phyloP scores from a whole-genome alignment of 2,329 filamentous ascomycete species.

The Huntiella savannae region DNA sequence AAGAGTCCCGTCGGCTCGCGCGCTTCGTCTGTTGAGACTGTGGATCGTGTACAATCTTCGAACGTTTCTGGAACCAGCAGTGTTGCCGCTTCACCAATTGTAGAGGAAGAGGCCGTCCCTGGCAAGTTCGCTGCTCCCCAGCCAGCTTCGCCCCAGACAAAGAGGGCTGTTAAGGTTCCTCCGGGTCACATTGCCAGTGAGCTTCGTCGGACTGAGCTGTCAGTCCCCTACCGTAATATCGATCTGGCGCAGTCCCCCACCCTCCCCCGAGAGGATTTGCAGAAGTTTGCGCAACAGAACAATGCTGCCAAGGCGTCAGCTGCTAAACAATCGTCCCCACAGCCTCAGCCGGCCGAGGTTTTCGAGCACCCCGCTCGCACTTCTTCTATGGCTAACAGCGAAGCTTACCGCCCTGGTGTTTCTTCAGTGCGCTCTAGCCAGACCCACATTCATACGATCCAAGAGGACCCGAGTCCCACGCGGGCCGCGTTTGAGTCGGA shows the following conservation, averaged over 20 bases:
- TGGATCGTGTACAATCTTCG: conserved; percentile 23
- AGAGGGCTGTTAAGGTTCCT: neutral
- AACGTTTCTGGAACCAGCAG: conserved; percentile 20
- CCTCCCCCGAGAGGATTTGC: conserved; percentile 7
- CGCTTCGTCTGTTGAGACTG: conserved; percentile 26
- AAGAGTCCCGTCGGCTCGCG: conserved; percentile 32
- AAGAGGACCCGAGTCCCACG: conserved; percentile 11
- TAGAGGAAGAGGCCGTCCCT: conserved; percentile 26
- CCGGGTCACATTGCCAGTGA: neutral
- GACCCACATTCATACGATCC: conserved; percentile 10
- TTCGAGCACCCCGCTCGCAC: neutral
- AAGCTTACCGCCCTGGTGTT: conserved; percentile 3
- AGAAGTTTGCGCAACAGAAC: conserved; percentile 4
- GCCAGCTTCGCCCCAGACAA: neutral
- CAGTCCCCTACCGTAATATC: conserved; percentile 1
- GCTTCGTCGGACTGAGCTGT: conserved; percentile 5
- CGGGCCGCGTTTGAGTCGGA: neutral
- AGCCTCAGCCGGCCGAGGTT: neutral
- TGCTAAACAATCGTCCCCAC: conserved; percentile 1
- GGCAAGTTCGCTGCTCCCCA: conserved; percentile 12
- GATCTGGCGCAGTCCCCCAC: conserved; percentile 9
- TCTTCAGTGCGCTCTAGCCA: conserved; percentile 3
- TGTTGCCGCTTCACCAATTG: conserved; percentile 16
- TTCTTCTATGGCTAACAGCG: conserved; percentile 5
- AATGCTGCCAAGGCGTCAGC: neutral